phyloP scores from a whole-genome alignment of 768 basidiomycete species.

The Baorangia bicolor region DNA sequence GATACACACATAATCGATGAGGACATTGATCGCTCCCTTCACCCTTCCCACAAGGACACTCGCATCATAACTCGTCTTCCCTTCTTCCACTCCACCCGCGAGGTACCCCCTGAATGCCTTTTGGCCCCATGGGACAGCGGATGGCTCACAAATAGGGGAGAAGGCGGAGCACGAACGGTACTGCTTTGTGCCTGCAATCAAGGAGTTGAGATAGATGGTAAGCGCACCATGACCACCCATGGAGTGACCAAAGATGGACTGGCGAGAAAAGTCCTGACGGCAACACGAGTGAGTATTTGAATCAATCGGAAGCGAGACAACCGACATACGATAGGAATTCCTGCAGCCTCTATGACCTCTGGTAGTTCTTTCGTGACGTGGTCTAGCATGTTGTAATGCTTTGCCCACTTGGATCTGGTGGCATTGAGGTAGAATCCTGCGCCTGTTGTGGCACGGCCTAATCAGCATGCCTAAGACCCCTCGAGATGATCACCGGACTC shows the following conservation, averaged over 20 bases:
- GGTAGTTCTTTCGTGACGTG: conserved; percentile 86
- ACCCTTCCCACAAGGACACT: conserved; percentile 71
- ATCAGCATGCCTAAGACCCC: conserved; percentile 1
- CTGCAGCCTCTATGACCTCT: conserved; percentile 65
- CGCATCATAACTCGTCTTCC: conserved; percentile 73
- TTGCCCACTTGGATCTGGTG: conserved; percentile 67
- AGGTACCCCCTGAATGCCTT: conserved; percentile 91
- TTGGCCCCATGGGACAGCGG: conserved; percentile 84
- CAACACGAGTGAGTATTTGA: not conserved
- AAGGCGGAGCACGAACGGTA: conserved; percentile 92
- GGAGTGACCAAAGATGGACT: conserved; percentile 93
- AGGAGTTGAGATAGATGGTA: conserved; percentile 79
- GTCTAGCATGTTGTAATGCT: conserved; percentile 86
- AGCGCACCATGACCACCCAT: conserved; percentile 99
- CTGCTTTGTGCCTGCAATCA: conserved; percentile 48
- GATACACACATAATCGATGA: conserved; percentile 79
- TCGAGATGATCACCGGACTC: conserved; percentile 5
- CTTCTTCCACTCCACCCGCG: conserved; percentile 73
- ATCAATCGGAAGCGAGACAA: not conserved
- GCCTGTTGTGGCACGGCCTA: conserved; percentile 30
- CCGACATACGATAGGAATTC: conserved; percentile 70
- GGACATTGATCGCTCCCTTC: conserved; percentile 67
- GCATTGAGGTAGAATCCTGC: conserved; percentile 98
- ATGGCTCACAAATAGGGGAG: conserved; percentile 82
- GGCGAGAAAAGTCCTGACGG: conserved; percentile 70